phyloP scores from a whole-genome alignment of 2,329 filamentous ascomycete species.

The Alternaria brassicae region DNA sequence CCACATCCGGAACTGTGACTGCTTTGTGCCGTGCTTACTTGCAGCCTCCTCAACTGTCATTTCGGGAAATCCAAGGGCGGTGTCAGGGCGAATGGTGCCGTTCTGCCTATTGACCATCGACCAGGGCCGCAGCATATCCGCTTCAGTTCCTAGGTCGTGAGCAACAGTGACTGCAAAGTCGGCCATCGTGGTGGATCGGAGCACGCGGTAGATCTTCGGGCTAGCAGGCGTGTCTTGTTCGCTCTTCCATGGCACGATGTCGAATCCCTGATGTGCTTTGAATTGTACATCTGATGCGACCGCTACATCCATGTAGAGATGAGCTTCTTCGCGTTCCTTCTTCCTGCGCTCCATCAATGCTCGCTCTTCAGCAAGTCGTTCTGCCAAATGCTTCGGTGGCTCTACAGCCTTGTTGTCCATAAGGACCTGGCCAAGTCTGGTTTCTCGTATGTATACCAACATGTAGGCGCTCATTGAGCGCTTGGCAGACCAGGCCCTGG shows the following conservation, averaged over 20 bases:
- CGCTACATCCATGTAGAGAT: slow-evolving; percentile 86
- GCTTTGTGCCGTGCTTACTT: slow-evolving; percentile 72
- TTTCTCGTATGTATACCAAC: slow-evolving; percentile 95
- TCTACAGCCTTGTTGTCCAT: slow-evolving; percentile 77
- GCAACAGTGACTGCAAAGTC: slow-evolving; percentile 78
- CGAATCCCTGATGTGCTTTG: slow-evolving; percentile 80
- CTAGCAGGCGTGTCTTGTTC: slow-evolving; percentile 67
- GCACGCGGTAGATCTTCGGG: slow-evolving; percentile 74
- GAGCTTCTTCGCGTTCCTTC: slow-evolving; percentile 92
- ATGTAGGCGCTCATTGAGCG: slow-evolving; percentile 92
- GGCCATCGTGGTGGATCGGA: slow-evolving; percentile 75
- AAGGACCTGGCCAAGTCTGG: slow-evolving; percentile 81
- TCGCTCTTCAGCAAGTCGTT: slow-evolving; percentile 81
- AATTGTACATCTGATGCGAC: slow-evolving; percentile 85
- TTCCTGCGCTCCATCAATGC: slow-evolving; percentile 75
- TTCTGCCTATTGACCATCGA: slow-evolving; percentile 99
- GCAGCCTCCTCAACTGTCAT: slow-evolving; percentile 73
- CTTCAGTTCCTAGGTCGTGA: slow-evolving; percentile 70
- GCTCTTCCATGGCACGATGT: slow-evolving; percentile 69
- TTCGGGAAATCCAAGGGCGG: slow-evolving; percentile 77
- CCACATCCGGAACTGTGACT: slow-evolving; percentile 78
- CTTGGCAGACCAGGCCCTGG: slow-evolving; percentile 68
- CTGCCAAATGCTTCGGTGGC: slow-evolving; percentile 81
- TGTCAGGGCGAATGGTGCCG: slow-evolving; percentile 91
- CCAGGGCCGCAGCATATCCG: slow-evolving; percentile 82